phyloP scores from a whole-genome alignment of 2,329 filamentous ascomycete genomes.

The Ceratocystis cacaofunesta region DNA sequence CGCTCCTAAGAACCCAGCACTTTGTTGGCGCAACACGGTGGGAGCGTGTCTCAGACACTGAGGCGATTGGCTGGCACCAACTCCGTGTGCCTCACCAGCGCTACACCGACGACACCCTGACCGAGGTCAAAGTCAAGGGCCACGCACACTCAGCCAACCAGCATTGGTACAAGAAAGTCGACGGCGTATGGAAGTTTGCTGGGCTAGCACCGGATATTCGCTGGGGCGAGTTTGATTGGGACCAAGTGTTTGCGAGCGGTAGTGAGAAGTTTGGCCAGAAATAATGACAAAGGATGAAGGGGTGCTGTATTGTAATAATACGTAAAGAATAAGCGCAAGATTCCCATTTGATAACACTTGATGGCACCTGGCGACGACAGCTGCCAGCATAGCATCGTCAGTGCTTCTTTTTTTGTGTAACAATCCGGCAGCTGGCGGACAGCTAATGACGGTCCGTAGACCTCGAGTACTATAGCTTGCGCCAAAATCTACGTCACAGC shows the following conservation, averaged over 20 bases:
- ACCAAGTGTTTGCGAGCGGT: constrained; percentile 33
- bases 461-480: neutral
- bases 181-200: constrained; percentile 48
- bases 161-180: constrained; percentile 42
- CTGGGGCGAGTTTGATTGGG: constrained; percentile 44
- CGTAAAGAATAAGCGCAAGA: neutral
- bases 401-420: neutral
- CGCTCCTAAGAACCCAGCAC: constrained; percentile 48
- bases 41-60: constrained; percentile 41
- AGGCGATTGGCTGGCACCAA: constrained; percentile 46
- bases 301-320: no score
- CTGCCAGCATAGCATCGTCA: neutral
- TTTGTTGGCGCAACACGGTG: constrained; percentile 45
- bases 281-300: no score
- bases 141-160: constrained; percentile 44
- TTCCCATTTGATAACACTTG: neutral
- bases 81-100: constrained; percentile 47
- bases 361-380: neutral
- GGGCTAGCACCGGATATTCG: constrained; percentile 40
- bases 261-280: constrained; percentile 16
- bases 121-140: constrained; percentile 40
- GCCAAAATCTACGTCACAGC: constrained; percentile 2
- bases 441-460: neutral
- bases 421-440: neutral
- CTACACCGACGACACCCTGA: constrained; percentile 36